A percentile compares a stretch with the other conserved stretches of the same genome.
phyloP scores from a whole-genome alignment of 1,139 yeast genomes.

The Hyphopichia khmerensis region DNA sequence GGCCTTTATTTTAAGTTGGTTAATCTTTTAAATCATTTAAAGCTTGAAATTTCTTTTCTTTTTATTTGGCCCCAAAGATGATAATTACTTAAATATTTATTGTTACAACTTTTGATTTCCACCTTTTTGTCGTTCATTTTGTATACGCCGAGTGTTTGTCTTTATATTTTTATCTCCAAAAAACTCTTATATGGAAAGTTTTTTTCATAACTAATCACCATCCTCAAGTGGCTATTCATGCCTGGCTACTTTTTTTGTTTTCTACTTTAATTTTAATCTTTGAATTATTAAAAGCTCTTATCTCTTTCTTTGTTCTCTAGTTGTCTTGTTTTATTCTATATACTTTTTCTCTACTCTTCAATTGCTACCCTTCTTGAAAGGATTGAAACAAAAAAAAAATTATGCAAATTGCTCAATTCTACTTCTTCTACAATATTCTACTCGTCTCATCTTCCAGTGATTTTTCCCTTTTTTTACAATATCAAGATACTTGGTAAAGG shows the following conservation, averaged over 20 bases:
- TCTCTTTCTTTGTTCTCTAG: background rate
- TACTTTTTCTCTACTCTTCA: background rate
- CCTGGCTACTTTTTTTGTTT: background rate
- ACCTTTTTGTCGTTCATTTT: background rate
- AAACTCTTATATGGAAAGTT: background rate
- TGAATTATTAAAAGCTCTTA: background rate
- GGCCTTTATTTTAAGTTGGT: slow-evolving; percentile 63
- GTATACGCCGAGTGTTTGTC: no score
- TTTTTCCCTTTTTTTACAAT: background rate
- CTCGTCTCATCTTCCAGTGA: background rate
- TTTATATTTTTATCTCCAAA: no score
- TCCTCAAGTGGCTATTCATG: no score
- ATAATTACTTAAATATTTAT: slow-evolving; percentile 1
- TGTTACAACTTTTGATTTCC: background rate
- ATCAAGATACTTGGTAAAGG: background rate
- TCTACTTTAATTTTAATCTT: background rate
- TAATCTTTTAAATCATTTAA: slow-evolving; percentile 39
- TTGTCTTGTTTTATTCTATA: background rate
- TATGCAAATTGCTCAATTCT: background rate
- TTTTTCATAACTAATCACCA: background rate
- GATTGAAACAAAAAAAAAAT: no score
- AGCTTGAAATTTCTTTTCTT: background rate
- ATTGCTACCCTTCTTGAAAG: no score
- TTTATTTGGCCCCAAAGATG: no score
- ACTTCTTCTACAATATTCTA: background rate